Conservation (phyloP, 2,329 filamentous ascomycete species). For the Fusarium sublunatum region DNA sequence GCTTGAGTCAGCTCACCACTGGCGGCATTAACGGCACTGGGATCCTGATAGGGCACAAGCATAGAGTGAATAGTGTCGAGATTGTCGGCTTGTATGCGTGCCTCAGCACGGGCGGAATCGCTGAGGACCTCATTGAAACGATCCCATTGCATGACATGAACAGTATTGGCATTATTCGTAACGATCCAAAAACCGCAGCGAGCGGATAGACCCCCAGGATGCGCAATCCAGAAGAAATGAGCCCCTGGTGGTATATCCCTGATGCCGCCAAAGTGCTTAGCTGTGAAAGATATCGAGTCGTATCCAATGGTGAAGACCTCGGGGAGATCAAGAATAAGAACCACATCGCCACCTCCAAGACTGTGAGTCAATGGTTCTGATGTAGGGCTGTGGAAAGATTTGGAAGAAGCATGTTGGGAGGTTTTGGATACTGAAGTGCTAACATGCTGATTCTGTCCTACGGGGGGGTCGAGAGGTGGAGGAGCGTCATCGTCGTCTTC, state of each 20-base stretch:
- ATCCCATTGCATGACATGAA: conserved; percentile 67
- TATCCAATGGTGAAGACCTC: conserved; percentile 64
- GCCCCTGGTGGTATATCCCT: conserved; percentile 65
- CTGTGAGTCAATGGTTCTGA: conserved; percentile 42
- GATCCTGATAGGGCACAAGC: conserved; percentile 60
- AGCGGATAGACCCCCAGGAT: conserved; percentile 59
- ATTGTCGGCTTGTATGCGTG: conserved; percentile 57
- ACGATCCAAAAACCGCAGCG: conserved; percentile 70
- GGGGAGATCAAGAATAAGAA: conserved; percentile 65
- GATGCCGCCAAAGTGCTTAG: conserved; percentile 63
- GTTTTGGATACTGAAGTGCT: neutral
- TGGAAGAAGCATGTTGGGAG: conserved; percentile 10
- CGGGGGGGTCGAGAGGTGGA: conserved; percentile 48
- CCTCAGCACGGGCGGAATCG: conserved; percentile 60
- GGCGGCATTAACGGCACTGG: conserved; percentile 42
- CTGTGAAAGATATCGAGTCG: conserved; percentile 62
- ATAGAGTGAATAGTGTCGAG: conserved; percentile 54
- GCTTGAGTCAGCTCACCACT: conserved; percentile 33
- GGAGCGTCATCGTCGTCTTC: conserved; percentile 43
- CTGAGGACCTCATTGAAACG: conserved; percentile 64
- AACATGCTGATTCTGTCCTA: conserved; percentile 1
- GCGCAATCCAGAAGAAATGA: conserved; percentile 70
- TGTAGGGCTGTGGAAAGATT: conserved; percentile 8
- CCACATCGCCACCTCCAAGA: conserved; percentile 59
- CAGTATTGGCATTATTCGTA: conserved; percentile 49